Conservation (phyloP, 805 yeast species). For the Blastobotrys attinorum region DNA sequence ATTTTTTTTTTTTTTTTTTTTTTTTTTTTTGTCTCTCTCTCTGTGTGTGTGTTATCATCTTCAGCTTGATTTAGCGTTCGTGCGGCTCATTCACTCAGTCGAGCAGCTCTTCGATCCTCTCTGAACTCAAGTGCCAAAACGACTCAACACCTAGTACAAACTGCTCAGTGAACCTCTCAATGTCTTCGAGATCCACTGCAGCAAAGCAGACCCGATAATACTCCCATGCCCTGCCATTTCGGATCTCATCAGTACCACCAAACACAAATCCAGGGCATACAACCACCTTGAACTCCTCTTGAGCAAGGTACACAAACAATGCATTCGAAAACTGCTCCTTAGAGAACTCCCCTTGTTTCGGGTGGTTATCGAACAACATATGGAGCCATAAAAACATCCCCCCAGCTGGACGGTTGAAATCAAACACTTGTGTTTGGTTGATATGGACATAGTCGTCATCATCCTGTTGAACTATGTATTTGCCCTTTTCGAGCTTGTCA, state of each 20-base stretch:
- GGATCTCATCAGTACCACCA: slow-evolving; percentile 7
- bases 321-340: slow-evolving; percentile 11
- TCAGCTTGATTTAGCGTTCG: background rate
- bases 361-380: slow-evolving; percentile 44
- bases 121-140: slow-evolving; percentile 6
- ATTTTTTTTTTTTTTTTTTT: too few relatives aligned
- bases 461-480: slow-evolving; percentile 23
- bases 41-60: too few relatives aligned
- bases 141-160: slow-evolving; percentile 12
- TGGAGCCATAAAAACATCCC: slow-evolving; percentile 46
- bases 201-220: slow-evolving; percentile 17
- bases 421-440: slow-evolving; percentile 4
- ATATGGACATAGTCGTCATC: slow-evolving; percentile 11
- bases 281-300: slow-evolving; percentile 11
- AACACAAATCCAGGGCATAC: slow-evolving; percentile 14
- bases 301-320: slow-evolving; percentile 9
- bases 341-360: slow-evolving; percentile 18
- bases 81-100: background rate
- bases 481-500: slow-evolving; percentile 53
- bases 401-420: slow-evolving; percentile 34
- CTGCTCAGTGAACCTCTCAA: slow-evolving; percentile 7
- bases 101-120: background rate
- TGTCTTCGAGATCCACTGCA: slow-evolving; percentile 11
- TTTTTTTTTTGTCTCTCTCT: too few relatives aligned
- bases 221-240: slow-evolving; percentile 1